These are phyloP conservation scores for Malassezia globosa DNA, from an alignment of 1,284 basidiomycete genomes.

Conservation along the genomic window DNA sequence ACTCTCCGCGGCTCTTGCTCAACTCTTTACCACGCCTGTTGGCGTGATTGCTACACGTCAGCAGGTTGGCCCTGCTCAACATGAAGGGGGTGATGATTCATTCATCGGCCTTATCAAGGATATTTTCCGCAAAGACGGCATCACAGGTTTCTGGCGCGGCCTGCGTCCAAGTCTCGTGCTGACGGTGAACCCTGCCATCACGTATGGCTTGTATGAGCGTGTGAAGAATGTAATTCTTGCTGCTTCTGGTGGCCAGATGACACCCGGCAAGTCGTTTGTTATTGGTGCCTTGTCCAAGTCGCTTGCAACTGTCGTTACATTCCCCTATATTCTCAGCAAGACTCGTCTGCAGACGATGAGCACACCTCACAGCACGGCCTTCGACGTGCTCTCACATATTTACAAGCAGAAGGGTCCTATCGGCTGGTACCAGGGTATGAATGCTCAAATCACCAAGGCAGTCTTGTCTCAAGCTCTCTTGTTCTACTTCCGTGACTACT, in stretches of 20 bases:
- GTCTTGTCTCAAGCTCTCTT: constrained; percentile 63
- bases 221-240: constrained; percentile 58
- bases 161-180: constrained; percentile 83
- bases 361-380: constrained; percentile 57
- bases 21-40: constrained; percentile 97
- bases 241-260: constrained; percentile 57
- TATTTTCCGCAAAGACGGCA: constrained; percentile 82
- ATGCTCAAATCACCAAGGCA: constrained; percentile 77
- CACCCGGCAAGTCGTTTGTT: constrained; percentile 68
- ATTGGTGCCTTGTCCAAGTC: constrained; percentile 92
- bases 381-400: constrained; percentile 65
- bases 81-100: constrained; percentile 46
- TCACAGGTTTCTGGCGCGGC: constrained; percentile 85
- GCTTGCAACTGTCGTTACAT: constrained; percentile 60
- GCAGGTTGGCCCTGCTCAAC: constrained; percentile 52
- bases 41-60: constrained; percentile 94
- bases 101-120: constrained; percentile 70
- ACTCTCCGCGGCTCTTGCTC: constrained; percentile 80
- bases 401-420: constrained; percentile 53
- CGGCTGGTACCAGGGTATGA: constrained; percentile 95
- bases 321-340: constrained; percentile 73
- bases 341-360: constrained; percentile 76
- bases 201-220: constrained; percentile 82
- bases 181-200: constrained; percentile 90
- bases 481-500: constrained; percentile 45